Conservation (phyloP, 2,329 filamentous ascomycete genomes). For the Podosphaera fusca region DNA sequence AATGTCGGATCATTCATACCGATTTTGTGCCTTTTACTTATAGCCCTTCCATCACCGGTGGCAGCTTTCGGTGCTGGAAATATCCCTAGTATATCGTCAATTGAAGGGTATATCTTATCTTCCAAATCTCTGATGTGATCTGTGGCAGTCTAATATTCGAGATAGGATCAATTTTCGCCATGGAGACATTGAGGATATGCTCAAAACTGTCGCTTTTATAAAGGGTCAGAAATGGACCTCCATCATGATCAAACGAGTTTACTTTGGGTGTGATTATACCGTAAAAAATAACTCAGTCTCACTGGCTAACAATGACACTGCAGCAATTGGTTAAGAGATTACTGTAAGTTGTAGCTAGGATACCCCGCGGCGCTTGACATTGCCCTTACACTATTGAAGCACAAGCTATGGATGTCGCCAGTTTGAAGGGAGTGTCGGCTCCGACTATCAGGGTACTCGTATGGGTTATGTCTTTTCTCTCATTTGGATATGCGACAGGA, state of each 20-base stretch:
- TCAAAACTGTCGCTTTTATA: conserved; percentile 54
- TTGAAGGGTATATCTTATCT: conserved; percentile 24
- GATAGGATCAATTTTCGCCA: neutral
- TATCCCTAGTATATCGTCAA: conserved; percentile 36
- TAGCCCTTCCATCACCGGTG: conserved; percentile 32
- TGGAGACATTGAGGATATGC: conserved; percentile 56
- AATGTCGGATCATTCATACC: conserved; percentile 20
- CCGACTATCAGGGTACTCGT: conserved; percentile 59
- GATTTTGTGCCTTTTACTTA: conserved; percentile 18
- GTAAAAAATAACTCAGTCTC: neutral
- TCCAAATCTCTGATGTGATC: neutral
- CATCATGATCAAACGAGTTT: conserved; percentile 53
- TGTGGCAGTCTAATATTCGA: neutral
- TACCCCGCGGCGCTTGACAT: conserved; percentile 41
- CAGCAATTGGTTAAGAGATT: conserved; percentile 62
- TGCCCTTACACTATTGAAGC: neutral
- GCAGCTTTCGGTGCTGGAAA: conserved; percentile 47
- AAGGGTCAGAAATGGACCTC: conserved; percentile 69
- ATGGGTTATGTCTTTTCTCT: conserved; percentile 62
- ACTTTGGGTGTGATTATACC: conserved; percentile 29
- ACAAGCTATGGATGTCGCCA: conserved; percentile 36
- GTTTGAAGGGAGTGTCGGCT: conserved; percentile 54
- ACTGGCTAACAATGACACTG: neutral
- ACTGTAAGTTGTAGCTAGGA: conserved; percentile 49
- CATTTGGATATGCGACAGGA: conserved; percentile 64